A percentile compares a stretch with the other conserved stretches of the same genome.
Evolutionary conservation across 495 filamentous ascomycete genomes (phyloP).

Genomic region (Trichoderma erinaceum): DNA sequence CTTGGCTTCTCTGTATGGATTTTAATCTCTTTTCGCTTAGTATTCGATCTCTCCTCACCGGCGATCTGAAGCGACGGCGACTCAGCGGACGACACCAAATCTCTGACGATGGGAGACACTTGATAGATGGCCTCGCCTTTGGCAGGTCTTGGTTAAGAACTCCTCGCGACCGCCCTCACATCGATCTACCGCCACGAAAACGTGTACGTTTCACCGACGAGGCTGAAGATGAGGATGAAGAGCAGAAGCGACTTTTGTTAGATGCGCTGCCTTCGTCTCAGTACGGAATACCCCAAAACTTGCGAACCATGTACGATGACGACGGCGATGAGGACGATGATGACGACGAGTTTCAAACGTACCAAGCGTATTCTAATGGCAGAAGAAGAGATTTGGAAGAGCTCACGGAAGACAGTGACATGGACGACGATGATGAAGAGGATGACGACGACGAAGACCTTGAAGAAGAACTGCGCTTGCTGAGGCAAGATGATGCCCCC

Average conservation of each 20-base stretch:
- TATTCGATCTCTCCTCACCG: conserved; percentile 71
- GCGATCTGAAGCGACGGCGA: conserved; percentile 67
- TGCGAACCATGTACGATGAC: conserved; percentile 6
- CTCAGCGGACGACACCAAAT: conserved; percentile 83
- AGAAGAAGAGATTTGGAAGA: not conserved
- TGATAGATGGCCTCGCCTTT: conserved; percentile 86
- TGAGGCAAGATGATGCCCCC: not conserved
- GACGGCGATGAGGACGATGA: conserved; percentile 23
- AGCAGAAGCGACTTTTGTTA: conserved; percentile 28
- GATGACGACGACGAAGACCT: conserved; percentile 22
- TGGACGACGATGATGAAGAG: conserved; percentile 19
- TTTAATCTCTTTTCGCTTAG: conserved; percentile 36
- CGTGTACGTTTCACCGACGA: conserved; percentile 51
- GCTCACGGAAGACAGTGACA: not conserved
- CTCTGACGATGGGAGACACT: conserved; percentile 67
- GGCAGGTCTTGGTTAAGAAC: conserved; percentile 63
- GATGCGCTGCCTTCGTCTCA: conserved; percentile 17
- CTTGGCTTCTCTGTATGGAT: conserved; percentile 8
- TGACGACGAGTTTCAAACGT: conserved; percentile 26
- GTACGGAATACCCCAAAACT: not conserved
- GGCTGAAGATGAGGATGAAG: conserved; percentile 25
- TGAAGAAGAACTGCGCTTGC: conserved; percentile 8
- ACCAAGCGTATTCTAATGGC: conserved; percentile 16
- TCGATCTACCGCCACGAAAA: conserved; percentile 74
- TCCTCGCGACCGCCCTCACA: conserved; percentile 54